These are phyloP conservation scores for Ganoderma resinaceum DNA, from an alignment of 1,284 basidiomycete genomes.

Conservation along the genomic window DNA sequence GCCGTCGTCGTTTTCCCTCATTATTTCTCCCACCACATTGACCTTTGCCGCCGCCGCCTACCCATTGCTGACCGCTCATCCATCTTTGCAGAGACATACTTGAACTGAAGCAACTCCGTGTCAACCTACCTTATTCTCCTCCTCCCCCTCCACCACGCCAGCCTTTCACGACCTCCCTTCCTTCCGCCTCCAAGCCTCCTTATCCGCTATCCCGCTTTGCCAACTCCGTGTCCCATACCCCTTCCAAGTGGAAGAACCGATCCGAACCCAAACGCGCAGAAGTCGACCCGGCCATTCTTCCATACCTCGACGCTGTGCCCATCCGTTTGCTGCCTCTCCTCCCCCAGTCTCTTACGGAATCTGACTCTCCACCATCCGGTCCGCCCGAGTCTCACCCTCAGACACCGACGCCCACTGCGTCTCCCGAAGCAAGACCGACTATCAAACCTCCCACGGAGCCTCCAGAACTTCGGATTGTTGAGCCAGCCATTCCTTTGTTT, in stretches of 20 bases:
- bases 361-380: constrained; percentile 16
- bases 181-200: constrained; percentile 27
- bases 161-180: constrained; percentile 36
- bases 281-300: constrained; percentile 40
- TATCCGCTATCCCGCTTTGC: constrained; percentile 41
- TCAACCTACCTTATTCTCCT: constrained; percentile 42
- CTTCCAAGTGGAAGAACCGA: constrained; percentile 41
- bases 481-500: background rate
- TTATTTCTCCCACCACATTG: background rate
- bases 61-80: background rate
- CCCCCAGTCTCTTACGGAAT: constrained; percentile 20
- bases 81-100: constrained; percentile 42
- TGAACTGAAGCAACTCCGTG: constrained; percentile 46
- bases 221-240: constrained; percentile 35
- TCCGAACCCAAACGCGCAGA: constrained; percentile 26
- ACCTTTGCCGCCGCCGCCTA: background rate
- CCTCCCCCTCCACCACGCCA: constrained; percentile 36
- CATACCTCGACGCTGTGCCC: constrained; percentile 42
- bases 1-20: background rate
- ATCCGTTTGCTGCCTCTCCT: constrained; percentile 43
- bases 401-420: constrained; percentile 26
- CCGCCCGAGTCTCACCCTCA: constrained; percentile 21
- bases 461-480: constrained; percentile 22
- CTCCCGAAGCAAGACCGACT: constrained; percentile 26
- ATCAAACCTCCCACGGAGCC: constrained; percentile 21